A percentile compares a stretch with the other conserved stretches of the same genome.
Evolutionary conservation across 2,329 filamentous ascomycete species (phyloP).

Genomic region (Dactylellina sp.): DNA sequence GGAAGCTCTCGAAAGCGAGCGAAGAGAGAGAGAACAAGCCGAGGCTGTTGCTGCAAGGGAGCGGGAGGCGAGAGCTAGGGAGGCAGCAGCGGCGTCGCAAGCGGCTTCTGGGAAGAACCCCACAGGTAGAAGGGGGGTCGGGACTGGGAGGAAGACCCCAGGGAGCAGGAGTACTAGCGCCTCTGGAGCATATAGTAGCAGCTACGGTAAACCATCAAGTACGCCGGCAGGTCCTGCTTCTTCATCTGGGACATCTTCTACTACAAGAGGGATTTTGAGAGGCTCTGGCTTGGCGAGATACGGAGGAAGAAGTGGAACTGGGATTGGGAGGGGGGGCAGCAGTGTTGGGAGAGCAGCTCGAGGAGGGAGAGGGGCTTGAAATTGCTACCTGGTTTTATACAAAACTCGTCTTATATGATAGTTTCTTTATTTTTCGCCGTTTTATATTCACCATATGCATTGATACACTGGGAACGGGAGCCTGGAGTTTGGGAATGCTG

Average conservation of each 20-base stretch:
- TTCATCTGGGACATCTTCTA: slow-evolving; percentile 21
- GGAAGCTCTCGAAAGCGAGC: slow-evolving; percentile 80
- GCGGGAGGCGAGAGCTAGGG: slow-evolving; percentile 63
- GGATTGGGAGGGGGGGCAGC: slow-evolving; percentile 62
- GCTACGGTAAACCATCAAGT: slow-evolving; percentile 22
- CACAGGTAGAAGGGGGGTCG: slow-evolving; percentile 13
- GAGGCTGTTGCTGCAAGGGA: slow-evolving; percentile 76
- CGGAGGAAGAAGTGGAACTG: slow-evolving; percentile 45
- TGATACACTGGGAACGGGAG: slow-evolving; percentile 26
- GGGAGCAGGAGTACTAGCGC: slow-evolving; percentile 30
- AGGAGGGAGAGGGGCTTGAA: neutral
- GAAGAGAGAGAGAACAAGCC: slow-evolving; percentile 82
- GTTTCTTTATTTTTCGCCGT: neutral
- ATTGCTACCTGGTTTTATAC: slow-evolving; percentile 1
- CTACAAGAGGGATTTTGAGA: slow-evolving; percentile 37
- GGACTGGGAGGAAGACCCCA: slow-evolving; percentile 53
- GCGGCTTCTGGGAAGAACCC: slow-evolving; percentile 58
- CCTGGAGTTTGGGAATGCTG: slow-evolving; percentile 38
- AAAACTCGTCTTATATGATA: slow-evolving; percentile 19
- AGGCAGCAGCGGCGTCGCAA: slow-evolving; percentile 62
- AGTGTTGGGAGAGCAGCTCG: slow-evolving; percentile 33
- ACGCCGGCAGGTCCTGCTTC: slow-evolving; percentile 9
- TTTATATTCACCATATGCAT: slow-evolving; percentile 2
- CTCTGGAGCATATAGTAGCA: slow-evolving; percentile 39
- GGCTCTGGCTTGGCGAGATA: slow-evolving; percentile 52